A percentile compares a stretch with the other conserved stretches of the same genome.
These are phyloP conservation scores for Euphorbia neoarborescens DNA, from an alignment of 441 rosid genomes.

Conservation along the genomic window DNA sequence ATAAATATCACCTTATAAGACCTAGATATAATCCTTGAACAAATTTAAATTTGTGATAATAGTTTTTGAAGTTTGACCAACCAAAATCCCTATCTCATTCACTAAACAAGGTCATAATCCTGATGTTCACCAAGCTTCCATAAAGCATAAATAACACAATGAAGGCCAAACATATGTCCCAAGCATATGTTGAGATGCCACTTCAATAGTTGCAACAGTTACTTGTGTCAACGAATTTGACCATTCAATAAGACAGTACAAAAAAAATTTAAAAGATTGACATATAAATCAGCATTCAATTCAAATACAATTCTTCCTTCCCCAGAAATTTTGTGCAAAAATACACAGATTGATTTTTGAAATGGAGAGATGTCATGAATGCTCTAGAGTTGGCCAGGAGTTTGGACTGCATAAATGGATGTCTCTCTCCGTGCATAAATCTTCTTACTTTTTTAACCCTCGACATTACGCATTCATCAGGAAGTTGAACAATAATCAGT, in stretches of 20 bases:
- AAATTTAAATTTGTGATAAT: background rate
- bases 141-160: background rate
- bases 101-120: background rate
- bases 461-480: too few species aligned
- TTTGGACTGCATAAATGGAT: too few species aligned
- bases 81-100: background rate
- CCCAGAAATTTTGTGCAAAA: too few species aligned
- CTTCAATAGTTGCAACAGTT: background rate
- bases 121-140: background rate
- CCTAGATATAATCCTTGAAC: background rate
- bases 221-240: background rate
- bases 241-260: background rate
- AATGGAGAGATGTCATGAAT: too few species aligned
- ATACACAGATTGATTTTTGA: too few species aligned
- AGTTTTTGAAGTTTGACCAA: background rate
- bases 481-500: too few species aligned
- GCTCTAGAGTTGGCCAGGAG: too few species aligned
- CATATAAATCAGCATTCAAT: background rate
- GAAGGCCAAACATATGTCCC: background rate
- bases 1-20: background rate
- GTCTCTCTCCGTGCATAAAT: too few species aligned
- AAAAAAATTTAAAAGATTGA: background rate
- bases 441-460: too few species aligned
- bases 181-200: background rate
- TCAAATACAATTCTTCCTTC: too few species aligned